phyloP scores from a whole-genome alignment of 2,329 filamentous ascomycete species.

The Ophiostoma himal-ulmi region DNA sequence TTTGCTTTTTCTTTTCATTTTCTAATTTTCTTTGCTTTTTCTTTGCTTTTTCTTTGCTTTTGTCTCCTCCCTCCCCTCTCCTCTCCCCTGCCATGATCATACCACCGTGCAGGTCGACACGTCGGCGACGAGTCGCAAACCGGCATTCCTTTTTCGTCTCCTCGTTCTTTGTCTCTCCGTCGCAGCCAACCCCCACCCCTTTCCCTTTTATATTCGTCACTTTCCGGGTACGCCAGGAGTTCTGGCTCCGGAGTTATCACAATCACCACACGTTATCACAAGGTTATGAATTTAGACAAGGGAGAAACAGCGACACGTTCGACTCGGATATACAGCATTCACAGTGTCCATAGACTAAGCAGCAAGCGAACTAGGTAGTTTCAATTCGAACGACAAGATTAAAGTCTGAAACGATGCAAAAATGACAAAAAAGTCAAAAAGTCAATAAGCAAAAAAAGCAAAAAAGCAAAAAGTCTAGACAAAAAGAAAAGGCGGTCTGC shows the following conservation, averaged over 20 bases:
- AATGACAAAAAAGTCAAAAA: background rate
- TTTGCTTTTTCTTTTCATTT: background rate
- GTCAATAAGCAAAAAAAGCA: background rate
- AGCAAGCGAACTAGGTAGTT: background rate
- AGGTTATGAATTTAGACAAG: background rate
- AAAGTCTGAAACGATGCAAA: background rate
- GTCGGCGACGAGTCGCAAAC: background rate
- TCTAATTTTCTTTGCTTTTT: background rate
- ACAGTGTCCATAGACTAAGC: background rate
- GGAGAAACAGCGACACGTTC: background rate
- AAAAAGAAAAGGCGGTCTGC: conserved; percentile 7
- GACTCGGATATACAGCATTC: no score
- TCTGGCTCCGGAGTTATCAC: background rate
- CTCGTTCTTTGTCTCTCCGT: background rate
- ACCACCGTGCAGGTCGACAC: background rate
- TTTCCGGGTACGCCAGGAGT: background rate
- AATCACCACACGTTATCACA: background rate
- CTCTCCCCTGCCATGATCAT: background rate
- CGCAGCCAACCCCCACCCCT: background rate
- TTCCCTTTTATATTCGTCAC: background rate
- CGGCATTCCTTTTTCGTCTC: background rate
- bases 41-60: background rate
- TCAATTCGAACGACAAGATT: background rate
- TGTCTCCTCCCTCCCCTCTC: background rate
- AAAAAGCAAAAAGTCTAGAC: background rate